A percentile compares a stretch with the other conserved stretches of the same genome.
phyloP scores from a whole-genome alignment of 2,329 filamentous ascomycete species.

The Paecilomyces dactylethromorphus region DNA sequence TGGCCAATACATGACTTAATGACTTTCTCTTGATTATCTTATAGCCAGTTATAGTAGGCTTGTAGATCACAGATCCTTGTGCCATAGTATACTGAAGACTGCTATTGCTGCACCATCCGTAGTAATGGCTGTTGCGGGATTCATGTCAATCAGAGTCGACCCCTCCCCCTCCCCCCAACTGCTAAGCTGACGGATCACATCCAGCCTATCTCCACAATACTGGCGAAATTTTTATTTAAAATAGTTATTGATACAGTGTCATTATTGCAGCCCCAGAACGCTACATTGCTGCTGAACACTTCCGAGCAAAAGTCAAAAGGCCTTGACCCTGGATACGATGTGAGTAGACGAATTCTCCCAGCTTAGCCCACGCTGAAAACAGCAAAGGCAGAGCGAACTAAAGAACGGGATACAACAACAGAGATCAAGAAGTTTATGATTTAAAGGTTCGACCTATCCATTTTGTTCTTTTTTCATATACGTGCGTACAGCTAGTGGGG shows the following conservation, averaged over 20 bases:
- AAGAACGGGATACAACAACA: background rate
- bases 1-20: background rate
- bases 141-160: no score
- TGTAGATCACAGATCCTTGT: background rate
- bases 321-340: no score
- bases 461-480: background rate
- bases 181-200: no score
- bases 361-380: background rate
- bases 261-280: no score
- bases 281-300: no score
- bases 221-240: no score
- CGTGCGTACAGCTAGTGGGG: background rate
- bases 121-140: no score
- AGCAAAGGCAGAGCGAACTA: background rate
- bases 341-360: background rate
- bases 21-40: background rate
- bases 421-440: background rate
- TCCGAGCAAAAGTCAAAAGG: no score
- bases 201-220: no score
- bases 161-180: no score
- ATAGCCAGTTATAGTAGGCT: background rate
- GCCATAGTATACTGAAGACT: background rate
- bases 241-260: no score
- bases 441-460: background rate
- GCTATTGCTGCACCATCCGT: no score